These are phyloP conservation scores for Ramalina intermedia DNA, from an alignment of 495 filamentous ascomycete genomes.

Conservation along the genomic window DNA sequence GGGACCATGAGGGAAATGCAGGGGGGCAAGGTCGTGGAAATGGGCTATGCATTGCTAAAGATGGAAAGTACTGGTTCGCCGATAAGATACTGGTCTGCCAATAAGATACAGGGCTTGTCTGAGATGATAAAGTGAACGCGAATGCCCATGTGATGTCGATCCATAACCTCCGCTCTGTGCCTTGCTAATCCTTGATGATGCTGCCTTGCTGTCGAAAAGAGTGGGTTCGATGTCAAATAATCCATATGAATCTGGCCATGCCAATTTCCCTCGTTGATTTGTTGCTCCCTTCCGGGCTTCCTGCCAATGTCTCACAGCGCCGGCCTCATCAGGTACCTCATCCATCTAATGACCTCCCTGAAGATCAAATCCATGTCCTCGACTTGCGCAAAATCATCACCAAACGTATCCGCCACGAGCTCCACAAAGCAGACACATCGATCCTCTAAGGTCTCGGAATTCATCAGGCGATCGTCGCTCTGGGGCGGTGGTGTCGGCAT, in stretches of 20 bases:
- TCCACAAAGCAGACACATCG: slow-evolving; percentile 19
- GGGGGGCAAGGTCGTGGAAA: background rate
- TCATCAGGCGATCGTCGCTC: slow-evolving; percentile 6
- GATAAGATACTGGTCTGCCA: no score
- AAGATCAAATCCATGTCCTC: slow-evolving; percentile 12
- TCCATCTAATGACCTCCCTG: slow-evolving; percentile 21
- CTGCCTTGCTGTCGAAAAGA: background rate
- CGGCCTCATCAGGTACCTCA: slow-evolving; percentile 16
- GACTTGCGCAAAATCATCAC: slow-evolving; percentile 9
- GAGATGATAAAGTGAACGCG: no score
- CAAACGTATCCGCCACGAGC: slow-evolving; percentile 13
- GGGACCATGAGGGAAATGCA: background rate
- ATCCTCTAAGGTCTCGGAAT: slow-evolving; percentile 9
- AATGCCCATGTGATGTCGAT: no score
- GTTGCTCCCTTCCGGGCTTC: background rate
- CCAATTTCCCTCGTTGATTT: background rate
- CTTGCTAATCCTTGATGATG: background rate
- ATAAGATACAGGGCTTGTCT: no score
- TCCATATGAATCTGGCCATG: background rate
- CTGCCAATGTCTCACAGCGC: background rate
- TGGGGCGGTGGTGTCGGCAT: slow-evolving; percentile 6
- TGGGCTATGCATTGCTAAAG: background rate
- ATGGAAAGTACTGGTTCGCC: no score
- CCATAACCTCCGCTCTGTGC: no score
- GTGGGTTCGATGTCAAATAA: background rate